phyloP scores from a whole-genome alignment of 2,329 filamentous ascomycete genomes.

The Alternaria sp. region DNA sequence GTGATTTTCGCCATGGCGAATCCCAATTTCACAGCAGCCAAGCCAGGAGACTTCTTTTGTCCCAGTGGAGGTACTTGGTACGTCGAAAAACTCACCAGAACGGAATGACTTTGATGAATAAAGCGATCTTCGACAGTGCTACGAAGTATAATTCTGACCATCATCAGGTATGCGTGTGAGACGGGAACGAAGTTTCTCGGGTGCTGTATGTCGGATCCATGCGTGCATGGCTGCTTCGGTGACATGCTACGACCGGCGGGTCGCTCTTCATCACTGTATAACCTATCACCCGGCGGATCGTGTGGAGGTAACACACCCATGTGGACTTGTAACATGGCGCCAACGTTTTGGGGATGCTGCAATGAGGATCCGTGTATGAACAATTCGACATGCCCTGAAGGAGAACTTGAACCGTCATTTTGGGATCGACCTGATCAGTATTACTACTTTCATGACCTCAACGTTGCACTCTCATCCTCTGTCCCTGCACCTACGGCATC shows the following conservation, averaged over 20 bases:
- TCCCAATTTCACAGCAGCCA: slow-evolving; percentile 12
- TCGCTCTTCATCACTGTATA: slow-evolving; percentile 39
- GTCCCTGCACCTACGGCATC: not conserved
- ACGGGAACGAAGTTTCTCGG: slow-evolving; percentile 45
- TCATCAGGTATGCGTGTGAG: slow-evolving; percentile 19
- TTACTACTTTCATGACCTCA: slow-evolving; percentile 22
- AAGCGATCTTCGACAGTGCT: not conserved
- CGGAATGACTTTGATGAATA: fast-evolving
- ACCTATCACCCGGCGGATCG: slow-evolving; percentile 37
- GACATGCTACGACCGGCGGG: slow-evolving; percentile 39
- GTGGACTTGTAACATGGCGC: slow-evolving; percentile 46
- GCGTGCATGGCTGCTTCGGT: slow-evolving; percentile 44
- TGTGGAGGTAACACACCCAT: slow-evolving; percentile 38
- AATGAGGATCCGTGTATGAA: slow-evolving; percentile 44
- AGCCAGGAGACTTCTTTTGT: slow-evolving; percentile 26
- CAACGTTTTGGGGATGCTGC: slow-evolving; percentile 51
- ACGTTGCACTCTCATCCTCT: slow-evolving; percentile 4
- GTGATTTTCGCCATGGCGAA: not conserved
- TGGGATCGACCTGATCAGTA: slow-evolving; percentile 24
- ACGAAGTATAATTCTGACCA: fast-evolving
- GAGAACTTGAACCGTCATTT: slow-evolving; percentile 32
- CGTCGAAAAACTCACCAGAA: not conserved
- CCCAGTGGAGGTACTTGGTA: slow-evolving; percentile 23
- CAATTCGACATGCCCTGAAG: slow-evolving; percentile 33
- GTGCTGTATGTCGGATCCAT: slow-evolving; percentile 49